These are phyloP conservation scores for Cryphonectria nitschkei DNA, from an alignment of 2,329 filamentous ascomycete species.

Conservation along the genomic window DNA sequence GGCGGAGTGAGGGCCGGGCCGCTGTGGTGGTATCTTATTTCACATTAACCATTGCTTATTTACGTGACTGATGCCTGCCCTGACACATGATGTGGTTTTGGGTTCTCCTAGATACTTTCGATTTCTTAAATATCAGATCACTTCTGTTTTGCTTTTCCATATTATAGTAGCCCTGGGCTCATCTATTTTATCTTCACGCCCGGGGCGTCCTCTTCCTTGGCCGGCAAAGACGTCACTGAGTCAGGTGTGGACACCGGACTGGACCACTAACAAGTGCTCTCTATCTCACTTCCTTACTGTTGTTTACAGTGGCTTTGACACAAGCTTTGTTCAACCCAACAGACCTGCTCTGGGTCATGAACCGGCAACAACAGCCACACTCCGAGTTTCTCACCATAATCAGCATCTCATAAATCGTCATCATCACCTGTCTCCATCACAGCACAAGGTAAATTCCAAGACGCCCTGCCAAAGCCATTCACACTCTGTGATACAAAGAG, in stretches of 20 bases:
- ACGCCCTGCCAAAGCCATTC: not conserved
- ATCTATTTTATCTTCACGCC: too few relatives aligned
- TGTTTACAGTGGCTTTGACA: too few relatives aligned
- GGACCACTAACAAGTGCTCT: not conserved
- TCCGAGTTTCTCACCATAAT: not conserved
- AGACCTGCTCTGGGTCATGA: not conserved
- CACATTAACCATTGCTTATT: too few relatives aligned
- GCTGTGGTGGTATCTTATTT: not conserved
- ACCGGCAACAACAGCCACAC: not conserved
- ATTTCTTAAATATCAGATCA: too few relatives aligned
- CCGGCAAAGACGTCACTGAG: not conserved
- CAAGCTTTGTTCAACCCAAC: not conserved
- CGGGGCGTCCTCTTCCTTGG: not conserved
- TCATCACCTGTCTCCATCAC: not conserved
- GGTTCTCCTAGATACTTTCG: too few relatives aligned
- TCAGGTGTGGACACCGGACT: not conserved
- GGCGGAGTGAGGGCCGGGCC: slow-evolving; percentile 4
- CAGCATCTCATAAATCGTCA: not conserved
- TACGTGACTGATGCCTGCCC: too few relatives aligned
- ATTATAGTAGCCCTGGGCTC: too few relatives aligned
- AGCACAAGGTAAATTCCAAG: not conserved
- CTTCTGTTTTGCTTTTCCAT: too few relatives aligned
- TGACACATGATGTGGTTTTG: not conserved
- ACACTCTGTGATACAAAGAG: not conserved
- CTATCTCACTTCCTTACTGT: too few relatives aligned